Conservation (phyloP, 2,329 filamentous ascomycete species). For the Pseudogymnoascus pannorum region DNA sequence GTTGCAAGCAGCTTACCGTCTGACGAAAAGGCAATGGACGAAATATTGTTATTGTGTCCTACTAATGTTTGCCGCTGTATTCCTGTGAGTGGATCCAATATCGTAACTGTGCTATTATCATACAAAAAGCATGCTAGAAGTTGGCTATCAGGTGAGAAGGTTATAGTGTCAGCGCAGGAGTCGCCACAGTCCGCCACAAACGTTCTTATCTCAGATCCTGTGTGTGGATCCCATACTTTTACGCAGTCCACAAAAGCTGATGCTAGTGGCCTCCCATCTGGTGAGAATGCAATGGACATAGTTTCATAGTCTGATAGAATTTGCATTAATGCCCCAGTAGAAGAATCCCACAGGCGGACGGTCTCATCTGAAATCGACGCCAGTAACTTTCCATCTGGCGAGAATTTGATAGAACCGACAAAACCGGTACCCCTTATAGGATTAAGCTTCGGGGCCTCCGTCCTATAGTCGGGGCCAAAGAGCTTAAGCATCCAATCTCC, state of each 20-base stretch:
- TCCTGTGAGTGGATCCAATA: conserved; percentile 5
- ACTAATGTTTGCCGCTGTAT: not conserved
- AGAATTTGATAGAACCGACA: not conserved
- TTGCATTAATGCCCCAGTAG: not conserved
- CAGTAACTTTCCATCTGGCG: conserved; percentile 5
- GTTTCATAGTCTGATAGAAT: not conserved
- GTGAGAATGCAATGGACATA: conserved; percentile 11
- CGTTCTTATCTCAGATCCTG: not conserved
- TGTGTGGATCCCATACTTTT: conserved; percentile 8
- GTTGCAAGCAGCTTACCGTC: not conserved
- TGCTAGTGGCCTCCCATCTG: conserved; percentile 1
- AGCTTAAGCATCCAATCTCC: not conserved
- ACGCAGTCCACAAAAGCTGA: conserved; percentile 8
- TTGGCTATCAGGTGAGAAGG: conserved; percentile 11
- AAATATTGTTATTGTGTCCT: not conserved
- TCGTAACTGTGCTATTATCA: not conserved
- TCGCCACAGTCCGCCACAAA: conserved; percentile 7
- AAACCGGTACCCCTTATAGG: not conserved
- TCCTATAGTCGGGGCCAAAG: not conserved
- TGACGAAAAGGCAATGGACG: conserved; percentile 10
- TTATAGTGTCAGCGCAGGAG: not conserved
- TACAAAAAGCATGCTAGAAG: not conserved
- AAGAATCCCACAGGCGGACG: not conserved
- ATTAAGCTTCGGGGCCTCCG: not conserved
- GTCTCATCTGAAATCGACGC: not conserved